A percentile compares a stretch with the other conserved stretches of the same genome.
phyloP scores from a whole-genome alignment of 768 basidiomycete species.

The Pseudohyphozyma bogoriensis region DNA sequence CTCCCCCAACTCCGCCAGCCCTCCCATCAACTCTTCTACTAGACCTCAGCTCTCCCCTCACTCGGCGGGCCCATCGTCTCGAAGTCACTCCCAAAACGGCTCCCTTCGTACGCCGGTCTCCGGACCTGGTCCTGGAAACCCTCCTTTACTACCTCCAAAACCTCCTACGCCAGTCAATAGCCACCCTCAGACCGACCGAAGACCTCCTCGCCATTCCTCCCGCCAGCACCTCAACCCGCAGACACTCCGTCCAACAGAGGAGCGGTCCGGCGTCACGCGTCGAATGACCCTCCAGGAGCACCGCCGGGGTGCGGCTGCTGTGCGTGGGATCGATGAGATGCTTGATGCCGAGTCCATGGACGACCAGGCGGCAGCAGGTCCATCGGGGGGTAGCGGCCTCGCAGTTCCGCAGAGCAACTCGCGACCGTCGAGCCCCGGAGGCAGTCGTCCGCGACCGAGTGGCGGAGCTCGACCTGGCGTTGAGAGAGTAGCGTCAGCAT shows the following conservation, averaged over 20 bases:
- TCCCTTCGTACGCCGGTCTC: not conserved
- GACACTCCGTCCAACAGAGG: not conserved
- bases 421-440: not conserved
- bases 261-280: not conserved
- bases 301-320: conserved; percentile 5
- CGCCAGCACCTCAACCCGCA: not conserved
- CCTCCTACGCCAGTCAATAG: not conserved
- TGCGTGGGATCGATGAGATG: conserved; percentile 14
- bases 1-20: not conserved
- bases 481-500: no score
- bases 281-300: conserved; percentile 23
- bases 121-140: no score
- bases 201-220: not conserved
- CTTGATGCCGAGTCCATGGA: conserved; percentile 7
- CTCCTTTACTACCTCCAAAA: not conserved
- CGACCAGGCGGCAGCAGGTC: not conserved
- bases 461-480: not conserved
- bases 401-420: not conserved
- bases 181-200: not conserved
- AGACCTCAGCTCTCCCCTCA: not conserved
- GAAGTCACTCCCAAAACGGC: not conserved
- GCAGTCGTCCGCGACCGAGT: not conserved
- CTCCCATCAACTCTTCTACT: not conserved
- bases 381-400: not conserved
- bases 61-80: no score